A percentile compares a stretch with the other conserved stretches of the same genome.
These are phyloP conservation scores for Gillenia trifoliata DNA, from an alignment of 306 rosid species.

Conservation along the genomic window DNA sequence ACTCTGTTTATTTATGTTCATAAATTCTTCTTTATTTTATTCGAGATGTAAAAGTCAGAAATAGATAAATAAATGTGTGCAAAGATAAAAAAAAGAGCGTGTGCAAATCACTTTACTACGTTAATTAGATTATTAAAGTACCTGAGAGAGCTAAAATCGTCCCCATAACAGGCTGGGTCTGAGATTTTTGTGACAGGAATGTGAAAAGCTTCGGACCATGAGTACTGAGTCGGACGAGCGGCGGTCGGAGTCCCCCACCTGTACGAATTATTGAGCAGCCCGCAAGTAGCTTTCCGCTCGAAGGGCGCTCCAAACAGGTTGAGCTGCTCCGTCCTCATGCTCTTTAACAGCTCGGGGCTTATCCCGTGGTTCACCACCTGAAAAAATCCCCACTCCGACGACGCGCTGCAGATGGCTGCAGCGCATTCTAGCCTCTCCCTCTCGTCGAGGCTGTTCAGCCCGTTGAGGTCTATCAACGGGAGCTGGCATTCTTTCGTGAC, in stretches of 20 bases:
- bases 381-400: constrained; percentile 86
- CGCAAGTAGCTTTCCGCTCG: constrained; percentile 50
- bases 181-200: constrained; percentile 79
- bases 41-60: neutral
- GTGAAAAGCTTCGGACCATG: constrained; percentile 98
- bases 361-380: constrained; percentile 85
- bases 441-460: constrained; percentile 38
- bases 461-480: constrained; percentile 73
- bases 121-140: constrained; percentile 14
- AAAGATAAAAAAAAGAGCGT: neutral
- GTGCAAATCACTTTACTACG: neutral
- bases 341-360: constrained; percentile 43
- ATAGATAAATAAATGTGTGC: neutral
- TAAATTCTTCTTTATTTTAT: neutral
- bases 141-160: constrained; percentile 65
- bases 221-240: constrained; percentile 54
- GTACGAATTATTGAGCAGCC: constrained; percentile 65
- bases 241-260: constrained; percentile 87
- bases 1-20: no score
- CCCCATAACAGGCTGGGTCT: constrained; percentile 59
- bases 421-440: constrained; percentile 45
- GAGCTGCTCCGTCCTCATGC: constrained; percentile 64
- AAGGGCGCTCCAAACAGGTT: constrained; percentile 60
- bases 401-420: constrained; percentile 56
- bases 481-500: constrained; percentile 57